Evolutionary conservation across 495 filamentous ascomycete genomes (phyloP).

Genomic region (Platismatia glauca): DNA sequence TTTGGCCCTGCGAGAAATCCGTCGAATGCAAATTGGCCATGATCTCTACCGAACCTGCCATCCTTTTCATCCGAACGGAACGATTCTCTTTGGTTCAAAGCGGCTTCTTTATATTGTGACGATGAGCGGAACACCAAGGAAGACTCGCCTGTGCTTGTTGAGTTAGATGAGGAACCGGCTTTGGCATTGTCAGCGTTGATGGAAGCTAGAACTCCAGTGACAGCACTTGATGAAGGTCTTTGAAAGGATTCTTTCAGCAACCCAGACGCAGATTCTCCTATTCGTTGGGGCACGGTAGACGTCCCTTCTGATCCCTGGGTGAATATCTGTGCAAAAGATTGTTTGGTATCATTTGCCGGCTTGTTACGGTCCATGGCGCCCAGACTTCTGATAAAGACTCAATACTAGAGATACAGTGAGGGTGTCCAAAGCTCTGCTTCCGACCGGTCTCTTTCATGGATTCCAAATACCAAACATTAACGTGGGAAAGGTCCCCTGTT

Average conservation of each 20-base stretch:
- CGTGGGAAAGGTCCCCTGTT: background rate
- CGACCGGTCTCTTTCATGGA: background rate
- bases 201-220: constrained; percentile 2
- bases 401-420: background rate
- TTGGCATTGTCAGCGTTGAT: constrained; percentile 1
- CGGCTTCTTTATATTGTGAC: background rate
- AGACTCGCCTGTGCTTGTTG: background rate
- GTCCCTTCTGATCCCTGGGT: background rate
- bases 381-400: background rate
- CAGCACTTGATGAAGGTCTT: background rate
- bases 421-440: no score
- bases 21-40: constrained; percentile 9
- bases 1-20: background rate
- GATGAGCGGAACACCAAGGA: constrained; percentile 1
- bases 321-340: constrained; percentile 13
- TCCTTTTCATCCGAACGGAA: constrained; percentile 3
- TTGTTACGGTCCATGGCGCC: background rate
- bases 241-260: constrained; percentile 1
- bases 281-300: constrained; percentile 9
- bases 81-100: background rate
- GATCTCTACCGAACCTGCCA: background rate
- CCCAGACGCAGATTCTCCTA: constrained; percentile 19
- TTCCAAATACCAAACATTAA: background rate
- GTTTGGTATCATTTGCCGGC: background rate
- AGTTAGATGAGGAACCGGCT: constrained; percentile 1